Evolutionary conservation across 257 asterid genomes (phyloP).

Genomic region (Nicotiana paniculata): DNA sequence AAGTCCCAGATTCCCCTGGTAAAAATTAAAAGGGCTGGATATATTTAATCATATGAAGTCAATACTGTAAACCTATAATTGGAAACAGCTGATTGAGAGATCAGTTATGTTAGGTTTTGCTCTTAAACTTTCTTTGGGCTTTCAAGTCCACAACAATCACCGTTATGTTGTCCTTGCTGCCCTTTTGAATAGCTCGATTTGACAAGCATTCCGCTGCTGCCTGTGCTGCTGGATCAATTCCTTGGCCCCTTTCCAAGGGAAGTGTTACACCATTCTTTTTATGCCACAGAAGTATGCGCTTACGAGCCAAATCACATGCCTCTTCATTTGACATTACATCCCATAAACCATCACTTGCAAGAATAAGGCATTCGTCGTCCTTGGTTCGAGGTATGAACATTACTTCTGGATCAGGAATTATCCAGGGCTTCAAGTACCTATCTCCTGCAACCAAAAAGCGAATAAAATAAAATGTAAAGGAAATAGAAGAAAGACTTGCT

Average conservation of each 20-base stretch:
- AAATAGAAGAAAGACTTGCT: not conserved
- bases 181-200: conserved; percentile 76
- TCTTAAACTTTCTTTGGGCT: conserved; percentile 65
- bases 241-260: conserved; percentile 56
- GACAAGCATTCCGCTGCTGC: conserved; percentile 86
- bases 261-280: conserved; percentile 42
- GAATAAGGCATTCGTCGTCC: conserved; percentile 76
- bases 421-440: conserved; percentile 85
- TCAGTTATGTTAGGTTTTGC: conserved; percentile 27
- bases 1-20: conserved; percentile 19
- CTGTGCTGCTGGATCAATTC: conserved; percentile 89
- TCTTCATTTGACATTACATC: conserved; percentile 88
- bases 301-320: conserved; percentile 81
- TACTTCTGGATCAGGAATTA: conserved; percentile 87
- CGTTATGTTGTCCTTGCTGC: conserved; percentile 84
- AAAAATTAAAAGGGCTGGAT: conserved; percentile 34
- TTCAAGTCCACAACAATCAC: conserved; percentile 80
- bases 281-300: conserved; percentile 70
- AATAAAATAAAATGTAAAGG: not conserved
- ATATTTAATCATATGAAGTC: conserved; percentile 9
- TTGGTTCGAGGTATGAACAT: conserved; percentile 60
- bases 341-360: conserved; percentile 96
- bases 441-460: conserved; percentile 47
- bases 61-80: conserved; percentile 10
- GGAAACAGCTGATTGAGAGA: conserved; percentile 4